phyloP scores from a whole-genome alignment of 1,139 yeast species.

The Suhomyces maxii region DNA sequence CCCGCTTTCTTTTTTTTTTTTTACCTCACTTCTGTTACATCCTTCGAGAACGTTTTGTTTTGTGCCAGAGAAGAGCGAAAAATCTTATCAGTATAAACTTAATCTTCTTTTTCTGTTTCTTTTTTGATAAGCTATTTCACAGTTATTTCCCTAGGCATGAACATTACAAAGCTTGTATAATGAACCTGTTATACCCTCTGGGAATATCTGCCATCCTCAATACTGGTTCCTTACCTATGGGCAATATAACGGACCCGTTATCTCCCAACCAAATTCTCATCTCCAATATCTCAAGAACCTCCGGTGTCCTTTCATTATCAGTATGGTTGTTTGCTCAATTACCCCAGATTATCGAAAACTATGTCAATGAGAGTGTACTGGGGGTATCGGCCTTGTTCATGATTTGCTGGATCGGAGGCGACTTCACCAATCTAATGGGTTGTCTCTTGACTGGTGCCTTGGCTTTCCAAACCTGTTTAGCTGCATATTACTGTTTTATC shows the following conservation, averaged over 20 bases:
- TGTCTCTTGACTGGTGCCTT: constrained; percentile 25
- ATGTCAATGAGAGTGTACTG: constrained; percentile 23
- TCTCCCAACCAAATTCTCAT: constrained; percentile 1
- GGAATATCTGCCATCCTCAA: background rate
- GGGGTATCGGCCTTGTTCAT: constrained; percentile 25
- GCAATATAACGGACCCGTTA: background rate
- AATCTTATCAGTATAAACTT: constrained; percentile 4
- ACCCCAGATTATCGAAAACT: constrained; percentile 29
- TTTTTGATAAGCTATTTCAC: too few species aligned
- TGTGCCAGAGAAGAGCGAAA: background rate
- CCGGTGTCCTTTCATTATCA: constrained; percentile 30
- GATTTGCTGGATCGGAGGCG: constrained; percentile 27
- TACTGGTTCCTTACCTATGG: too few species aligned
- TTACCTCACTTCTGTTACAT: too few species aligned
- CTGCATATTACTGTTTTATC: constrained; percentile 27
- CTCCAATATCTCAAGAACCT: constrained; percentile 16
- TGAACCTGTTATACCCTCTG: background rate
- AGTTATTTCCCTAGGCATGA: too few species aligned
- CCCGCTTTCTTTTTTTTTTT: too few species aligned
- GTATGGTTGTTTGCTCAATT: constrained; percentile 32
- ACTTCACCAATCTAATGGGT: constrained; percentile 24
- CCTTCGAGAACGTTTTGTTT: too few species aligned
- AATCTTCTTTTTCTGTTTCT: too few species aligned
- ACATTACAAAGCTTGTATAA: too few species aligned
- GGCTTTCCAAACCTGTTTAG: constrained; percentile 28